These are phyloP conservation scores for Bullera alba DNA, from an alignment of 768 basidiomycete species.

Conservation along the genomic window DNA sequence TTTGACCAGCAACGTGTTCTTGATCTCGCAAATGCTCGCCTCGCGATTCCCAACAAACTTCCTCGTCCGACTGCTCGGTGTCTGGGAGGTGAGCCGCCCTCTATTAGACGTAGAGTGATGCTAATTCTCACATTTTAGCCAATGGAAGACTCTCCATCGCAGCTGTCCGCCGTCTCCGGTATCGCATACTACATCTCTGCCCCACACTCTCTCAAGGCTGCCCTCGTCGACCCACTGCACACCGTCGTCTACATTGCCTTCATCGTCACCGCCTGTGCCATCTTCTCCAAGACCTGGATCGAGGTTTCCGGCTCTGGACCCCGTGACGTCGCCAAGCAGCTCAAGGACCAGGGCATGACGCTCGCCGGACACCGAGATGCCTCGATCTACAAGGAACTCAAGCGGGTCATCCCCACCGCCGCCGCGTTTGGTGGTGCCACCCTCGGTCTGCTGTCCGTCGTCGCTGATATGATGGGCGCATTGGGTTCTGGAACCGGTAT, in stretches of 20 bases:
- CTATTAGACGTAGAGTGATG: background rate
- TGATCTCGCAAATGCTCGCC: slow-evolving; percentile 92
- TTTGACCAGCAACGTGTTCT: slow-evolving; percentile 86
- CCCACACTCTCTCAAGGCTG: slow-evolving; percentile 84
- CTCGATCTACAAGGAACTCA: slow-evolving; percentile 98
- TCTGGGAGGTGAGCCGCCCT: slow-evolving; percentile 85
- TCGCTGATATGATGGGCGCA: slow-evolving; percentile 90
- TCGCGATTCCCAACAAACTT: slow-evolving; percentile 85
- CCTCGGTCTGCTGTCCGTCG: slow-evolving; percentile 80
- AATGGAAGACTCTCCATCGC: slow-evolving; percentile 76
- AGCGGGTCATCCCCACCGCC: slow-evolving; percentile 93
- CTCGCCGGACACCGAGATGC: slow-evolving; percentile 81
- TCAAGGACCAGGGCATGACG: slow-evolving; percentile 97
- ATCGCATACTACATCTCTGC: slow-evolving; percentile 98
- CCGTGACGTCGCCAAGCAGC: slow-evolving; percentile 90
- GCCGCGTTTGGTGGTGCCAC: slow-evolving; percentile 97
- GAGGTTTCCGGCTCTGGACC: slow-evolving; percentile 95
- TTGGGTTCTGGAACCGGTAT: slow-evolving; percentile 80
- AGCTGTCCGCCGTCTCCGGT: slow-evolving; percentile 80
- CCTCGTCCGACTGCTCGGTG: slow-evolving; percentile 79
- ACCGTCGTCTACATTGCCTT: slow-evolving; percentile 83
- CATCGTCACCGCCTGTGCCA: slow-evolving; percentile 86
- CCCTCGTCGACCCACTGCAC: slow-evolving; percentile 87
- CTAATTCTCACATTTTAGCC: slow-evolving; percentile 53
- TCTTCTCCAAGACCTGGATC: slow-evolving; percentile 99